These are phyloP conservation scores for Botrytis byssoidea DNA, from an alignment of 2,329 filamentous ascomycete genomes.

Conservation along the genomic window DNA sequence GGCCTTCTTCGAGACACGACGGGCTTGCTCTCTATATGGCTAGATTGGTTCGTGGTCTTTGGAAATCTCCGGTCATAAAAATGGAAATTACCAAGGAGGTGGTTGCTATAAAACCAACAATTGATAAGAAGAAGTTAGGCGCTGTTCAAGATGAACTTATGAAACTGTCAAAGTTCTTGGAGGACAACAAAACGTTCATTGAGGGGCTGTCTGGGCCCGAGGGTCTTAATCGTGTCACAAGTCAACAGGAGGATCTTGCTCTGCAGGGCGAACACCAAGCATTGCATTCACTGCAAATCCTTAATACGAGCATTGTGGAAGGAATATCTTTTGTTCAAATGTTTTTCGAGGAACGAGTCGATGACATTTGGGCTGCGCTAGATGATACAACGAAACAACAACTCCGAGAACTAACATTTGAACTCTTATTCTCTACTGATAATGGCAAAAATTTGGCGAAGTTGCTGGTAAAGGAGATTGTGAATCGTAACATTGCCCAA, in stretches of 20 bases:
- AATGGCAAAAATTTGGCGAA: slow-evolving; percentile 88
- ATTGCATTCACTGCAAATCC: slow-evolving; percentile 77
- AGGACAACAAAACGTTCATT: slow-evolving; percentile 85
- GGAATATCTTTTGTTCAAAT: slow-evolving; percentile 95
- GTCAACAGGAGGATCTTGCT: slow-evolving; percentile 86
- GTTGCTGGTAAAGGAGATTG: slow-evolving; percentile 92
- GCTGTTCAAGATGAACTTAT: slow-evolving; percentile 78
- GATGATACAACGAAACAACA: slow-evolving; percentile 67
- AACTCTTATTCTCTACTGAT: slow-evolving; percentile 77
- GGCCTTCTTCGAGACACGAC: slow-evolving; percentile 84
- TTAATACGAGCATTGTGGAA: slow-evolving; percentile 90
- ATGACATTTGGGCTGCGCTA: slow-evolving; percentile 79
- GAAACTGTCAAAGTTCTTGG: slow-evolving; percentile 76
- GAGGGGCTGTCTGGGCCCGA: slow-evolving; percentile 91
- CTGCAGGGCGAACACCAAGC: slow-evolving; percentile 93
- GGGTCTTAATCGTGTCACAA: slow-evolving; percentile 72
- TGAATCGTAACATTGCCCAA: slow-evolving; percentile 95
- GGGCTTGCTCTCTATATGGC: slow-evolving; percentile 86
- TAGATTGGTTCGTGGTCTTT: slow-evolving; percentile 82
- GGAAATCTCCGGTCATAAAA: slow-evolving; percentile 75
- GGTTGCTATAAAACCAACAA: slow-evolving; percentile 63
- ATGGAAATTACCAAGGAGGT: slow-evolving; percentile 55
- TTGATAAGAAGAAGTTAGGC: slow-evolving; percentile 67
- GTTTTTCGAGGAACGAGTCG: slow-evolving; percentile 87
- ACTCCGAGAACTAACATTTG: slow-evolving; percentile 78